A percentile compares a stretch with the other conserved stretches of the same genome.
Evolutionary conservation across 2,329 filamentous ascomycete species (phyloP).

Genomic region (Alternaria arbusti): DNA sequence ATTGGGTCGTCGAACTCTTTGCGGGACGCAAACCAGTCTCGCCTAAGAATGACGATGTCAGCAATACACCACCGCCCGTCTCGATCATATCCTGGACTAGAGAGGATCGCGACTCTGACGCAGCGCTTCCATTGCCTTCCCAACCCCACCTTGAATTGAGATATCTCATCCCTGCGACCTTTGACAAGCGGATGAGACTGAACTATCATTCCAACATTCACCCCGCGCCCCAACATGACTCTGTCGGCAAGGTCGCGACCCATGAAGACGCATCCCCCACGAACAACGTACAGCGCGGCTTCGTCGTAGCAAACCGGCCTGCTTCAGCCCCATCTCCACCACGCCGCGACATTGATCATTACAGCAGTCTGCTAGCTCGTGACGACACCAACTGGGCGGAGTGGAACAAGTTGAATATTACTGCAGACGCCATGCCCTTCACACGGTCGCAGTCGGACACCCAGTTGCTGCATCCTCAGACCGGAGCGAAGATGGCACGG

Average conservation of each 20-base stretch:
- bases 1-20: conserved; percentile 16
- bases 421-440: conserved; percentile 8
- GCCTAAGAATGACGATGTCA: not conserved
- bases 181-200: not conserved
- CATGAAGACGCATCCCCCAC: conserved; percentile 10
- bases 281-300: conserved; percentile 12
- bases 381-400: conserved; percentile 10
- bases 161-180: not conserved
- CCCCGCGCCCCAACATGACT: conserved; percentile 2
- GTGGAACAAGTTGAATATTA: conserved; percentile 8
- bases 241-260: conserved; percentile 6
- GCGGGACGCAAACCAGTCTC: conserved; percentile 8
- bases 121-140: not conserved
- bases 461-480: not conserved
- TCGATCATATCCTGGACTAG: not conserved
- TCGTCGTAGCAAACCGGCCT: not conserved
- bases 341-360: conserved; percentile 1
- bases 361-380: conserved; percentile 11
- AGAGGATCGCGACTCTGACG: not conserved
- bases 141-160: conserved; percentile 1
- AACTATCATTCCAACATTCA: not conserved
- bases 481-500: not conserved
- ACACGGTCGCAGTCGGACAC: not conserved
- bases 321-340: not conserved
- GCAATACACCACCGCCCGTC: not conserved